Base-by-base conservation (phyloP, 495 filamentous ascomycete species). In the Talaromyces stipitatus region DNA sequence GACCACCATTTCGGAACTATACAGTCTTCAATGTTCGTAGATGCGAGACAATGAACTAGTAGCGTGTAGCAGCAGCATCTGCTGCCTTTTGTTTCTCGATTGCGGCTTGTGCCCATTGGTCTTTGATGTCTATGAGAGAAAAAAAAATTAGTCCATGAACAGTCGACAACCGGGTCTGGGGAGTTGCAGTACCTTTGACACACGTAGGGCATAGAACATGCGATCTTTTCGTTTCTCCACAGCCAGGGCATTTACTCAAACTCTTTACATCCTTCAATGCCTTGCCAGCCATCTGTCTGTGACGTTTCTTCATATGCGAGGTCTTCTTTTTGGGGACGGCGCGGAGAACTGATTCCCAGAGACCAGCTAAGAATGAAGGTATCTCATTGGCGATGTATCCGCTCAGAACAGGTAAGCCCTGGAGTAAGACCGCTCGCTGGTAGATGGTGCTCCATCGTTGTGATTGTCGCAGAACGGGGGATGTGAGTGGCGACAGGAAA, bases 261-360 rank as follows among this genome's bases (percentile, higher is more conserved):
- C 80, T 78, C 52, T 85, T 92, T 20, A 95, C 84, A 66, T 97
- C 94, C 77, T 92, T 89, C 65, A 97, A 75, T 36, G 83, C 91
- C 71, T 97, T 97, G 63, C 92, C 92, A 16, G 90, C 92, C 84
- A 97, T 85, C 62, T 92, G 90, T 62, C 95, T 82, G 64, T 90
- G 85, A 60, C 94, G 86, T 76, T 89, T 95, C 79, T 95, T 97
- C 80, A 89, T 90, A 71, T 99, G 88, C 23, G 92, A 96, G 9
- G 91, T 95, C 83, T 97, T 99, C 75, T 96, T 97, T 81, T 99
- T 99, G 9, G 94, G 94, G 5, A 96, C 94, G 3, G 94, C 94
- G 60, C 85, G 85, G 30, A 99, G 84, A 33, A 97, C 82, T 2
- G 87, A 90, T 59, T 96, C 95, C 89, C 92, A 97, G 58, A 99